Conservation (phyloP, 2,329 filamentous ascomycete species). For the Camillea tinctor region DNA sequence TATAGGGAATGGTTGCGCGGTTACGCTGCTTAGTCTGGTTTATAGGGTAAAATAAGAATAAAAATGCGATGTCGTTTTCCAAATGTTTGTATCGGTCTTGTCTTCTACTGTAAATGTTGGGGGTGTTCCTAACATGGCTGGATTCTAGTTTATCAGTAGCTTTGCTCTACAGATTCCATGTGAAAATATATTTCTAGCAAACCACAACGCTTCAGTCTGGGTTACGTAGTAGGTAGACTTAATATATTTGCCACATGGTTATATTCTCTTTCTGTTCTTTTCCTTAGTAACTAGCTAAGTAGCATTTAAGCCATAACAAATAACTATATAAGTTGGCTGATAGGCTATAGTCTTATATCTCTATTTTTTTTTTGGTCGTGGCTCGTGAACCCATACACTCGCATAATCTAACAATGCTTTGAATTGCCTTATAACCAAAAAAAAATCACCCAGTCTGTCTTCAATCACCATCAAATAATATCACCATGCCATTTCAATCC, state of each 20-base stretch:
- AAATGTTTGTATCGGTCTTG: not conserved
- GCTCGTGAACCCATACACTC: not conserved
- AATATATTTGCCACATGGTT: not conserved
- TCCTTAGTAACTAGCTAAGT: not conserved
- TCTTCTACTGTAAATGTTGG: not conserved
- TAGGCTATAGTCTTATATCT: not conserved
- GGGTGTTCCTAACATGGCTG: not conserved
- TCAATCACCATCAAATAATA: not conserved
- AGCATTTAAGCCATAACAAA: not conserved
- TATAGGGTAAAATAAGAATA: not conserved
- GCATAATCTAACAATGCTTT: not conserved
- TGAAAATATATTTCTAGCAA: not conserved
- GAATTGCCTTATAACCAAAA: too few relatives aligned
- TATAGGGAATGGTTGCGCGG: not conserved
- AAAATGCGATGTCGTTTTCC: not conserved
- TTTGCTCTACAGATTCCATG: not conserved
- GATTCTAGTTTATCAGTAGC: not conserved
- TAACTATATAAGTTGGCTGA: not conserved
- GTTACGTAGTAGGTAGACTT: not conserved
- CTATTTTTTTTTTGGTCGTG: not conserved
- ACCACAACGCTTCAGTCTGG: too few relatives aligned
- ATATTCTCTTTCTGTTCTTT: not conserved
- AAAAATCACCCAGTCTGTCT: too few relatives aligned
- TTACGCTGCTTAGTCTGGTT: not conserved
- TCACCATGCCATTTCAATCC: constrained; percentile 12